Evolutionary conservation across 768 basidiomycete species (phyloP).

Genomic region (Boletellus emodensis): DNA sequence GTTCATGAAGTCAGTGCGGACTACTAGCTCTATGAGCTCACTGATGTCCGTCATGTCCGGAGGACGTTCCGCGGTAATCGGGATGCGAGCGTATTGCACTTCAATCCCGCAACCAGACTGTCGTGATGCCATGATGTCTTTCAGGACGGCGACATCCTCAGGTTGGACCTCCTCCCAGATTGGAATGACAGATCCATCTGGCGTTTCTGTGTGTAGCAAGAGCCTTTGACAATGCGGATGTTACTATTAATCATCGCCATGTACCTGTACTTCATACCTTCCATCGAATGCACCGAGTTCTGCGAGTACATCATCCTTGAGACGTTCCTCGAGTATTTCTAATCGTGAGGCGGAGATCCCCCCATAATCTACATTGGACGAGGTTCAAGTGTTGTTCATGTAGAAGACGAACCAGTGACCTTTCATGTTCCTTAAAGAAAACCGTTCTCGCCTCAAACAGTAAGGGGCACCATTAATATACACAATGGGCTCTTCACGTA

Average conservation of each 20-base stretch:
- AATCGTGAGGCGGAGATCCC: constrained; percentile 89
- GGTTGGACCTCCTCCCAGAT: constrained; percentile 88
- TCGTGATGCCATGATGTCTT: constrained; percentile 79
- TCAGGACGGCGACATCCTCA: constrained; percentile 72
- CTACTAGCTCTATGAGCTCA: constrained; percentile 74
- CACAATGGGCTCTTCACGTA: constrained; percentile 90
- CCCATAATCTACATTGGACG: constrained; percentile 67
- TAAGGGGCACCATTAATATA: constrained; percentile 93
- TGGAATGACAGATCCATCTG: constrained; percentile 85
- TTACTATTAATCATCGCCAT: not conserved
- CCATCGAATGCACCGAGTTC: constrained; percentile 85
- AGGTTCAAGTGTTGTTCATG: not conserved
- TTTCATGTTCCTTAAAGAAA: constrained; percentile 92
- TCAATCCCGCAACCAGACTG: constrained; percentile 45
- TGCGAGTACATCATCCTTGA: constrained; percentile 81
- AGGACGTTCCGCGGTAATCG: constrained; percentile 86
- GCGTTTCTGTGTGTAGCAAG: constrained; percentile 84
- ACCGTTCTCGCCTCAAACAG: constrained; percentile 80
- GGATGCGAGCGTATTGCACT: constrained; percentile 78
- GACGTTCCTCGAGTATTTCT: constrained; percentile 85
- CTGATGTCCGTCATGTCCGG: constrained; percentile 72
- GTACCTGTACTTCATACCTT: constrained; percentile 43
- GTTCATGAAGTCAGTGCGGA: constrained; percentile 60
- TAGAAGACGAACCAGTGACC: constrained; percentile 36
- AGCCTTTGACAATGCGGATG: constrained; percentile 42